A percentile compares a stretch with the other conserved stretches of the same genome.
Evolutionary conservation across 1,139 yeast genomes (phyloP).

Genomic region (Yamadazyma membranifaciens): DNA sequence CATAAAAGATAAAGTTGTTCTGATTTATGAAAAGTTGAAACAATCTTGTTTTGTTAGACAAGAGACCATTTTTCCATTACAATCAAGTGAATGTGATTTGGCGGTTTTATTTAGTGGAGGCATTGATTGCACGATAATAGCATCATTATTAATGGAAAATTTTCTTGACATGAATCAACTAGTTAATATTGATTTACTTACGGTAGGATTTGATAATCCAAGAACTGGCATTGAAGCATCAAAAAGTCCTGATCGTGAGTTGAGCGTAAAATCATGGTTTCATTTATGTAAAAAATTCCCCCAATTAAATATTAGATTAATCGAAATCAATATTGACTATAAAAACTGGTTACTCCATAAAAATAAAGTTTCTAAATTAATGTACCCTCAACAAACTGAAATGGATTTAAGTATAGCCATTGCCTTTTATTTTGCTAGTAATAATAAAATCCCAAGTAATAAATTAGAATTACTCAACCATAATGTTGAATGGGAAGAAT

Average conservation of each 20-base stretch:
- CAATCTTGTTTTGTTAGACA: conserved; percentile 38
- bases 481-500: conserved; percentile 22
- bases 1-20: not conserved
- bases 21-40: conserved; percentile 11
- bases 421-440: conserved; percentile 89
- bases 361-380: conserved; percentile 56
- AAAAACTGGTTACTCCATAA: conserved; percentile 56
- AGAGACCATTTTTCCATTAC: conserved; percentile 57
- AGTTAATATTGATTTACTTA: conserved; percentile 60
- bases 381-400: conserved; percentile 83
- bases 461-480: conserved; percentile 16
- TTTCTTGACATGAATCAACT: conserved; percentile 9
- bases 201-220: conserved; percentile 94
- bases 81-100: conserved; percentile 34
- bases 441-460: conserved; percentile 31
- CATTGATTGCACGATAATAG: conserved; percentile 81
- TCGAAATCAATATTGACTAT: conserved; percentile 73
- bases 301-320: conserved; percentile 40
- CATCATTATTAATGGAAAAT: conserved; percentile 41
- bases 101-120: conserved; percentile 92
- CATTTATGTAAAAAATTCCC: conserved; percentile 42
- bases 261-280: conserved; percentile 64
- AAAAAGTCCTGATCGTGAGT: conserved; percentile 77
- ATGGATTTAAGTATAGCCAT: conserved; percentile 95
- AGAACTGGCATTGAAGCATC: conserved; percentile 60